Percentiles rank a stretch among this genome's conserved stretches.
Evolutionary conservation across 257 asterid species (phyloP).

Genomic region (Solanum etuberosum): DNA sequence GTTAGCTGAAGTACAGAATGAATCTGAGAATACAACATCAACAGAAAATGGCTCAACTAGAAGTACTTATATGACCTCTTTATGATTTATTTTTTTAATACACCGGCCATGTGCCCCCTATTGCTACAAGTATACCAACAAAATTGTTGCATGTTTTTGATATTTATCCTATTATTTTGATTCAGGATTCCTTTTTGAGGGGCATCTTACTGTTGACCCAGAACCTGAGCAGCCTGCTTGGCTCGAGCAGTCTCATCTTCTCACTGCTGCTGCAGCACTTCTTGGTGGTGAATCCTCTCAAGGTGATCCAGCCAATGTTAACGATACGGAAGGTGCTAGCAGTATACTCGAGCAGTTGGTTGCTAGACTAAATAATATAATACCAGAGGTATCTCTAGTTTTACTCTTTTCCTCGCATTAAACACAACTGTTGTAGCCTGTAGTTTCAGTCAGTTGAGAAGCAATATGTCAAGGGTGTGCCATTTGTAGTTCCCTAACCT

Average conservation of each 20-base stretch:
- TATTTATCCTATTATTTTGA: not conserved
- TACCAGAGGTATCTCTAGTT: slow-evolving; percentile 58
- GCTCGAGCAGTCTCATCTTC: slow-evolving; percentile 60
- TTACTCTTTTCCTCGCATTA: not conserved
- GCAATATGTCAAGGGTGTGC: not conserved
- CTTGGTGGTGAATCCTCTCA: slow-evolving; percentile 57
- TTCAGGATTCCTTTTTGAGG: slow-evolving; percentile 91
- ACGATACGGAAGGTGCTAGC: slow-evolving; percentile 29
- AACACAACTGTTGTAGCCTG: not conserved
- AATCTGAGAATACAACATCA: slow-evolving; percentile 27
- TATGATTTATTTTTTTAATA: not conserved
- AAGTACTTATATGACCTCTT: slow-evolving; percentile 27
- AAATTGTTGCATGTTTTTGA: not conserved
- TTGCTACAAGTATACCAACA: not conserved
- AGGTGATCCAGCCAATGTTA: slow-evolving; percentile 18
- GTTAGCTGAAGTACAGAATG: slow-evolving; percentile 40
- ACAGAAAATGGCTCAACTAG: slow-evolving; percentile 29
- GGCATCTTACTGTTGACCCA: slow-evolving; percentile 90
- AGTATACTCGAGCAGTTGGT: slow-evolving; percentile 39
- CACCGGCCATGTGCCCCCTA: not conserved
- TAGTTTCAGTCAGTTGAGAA: not conserved
- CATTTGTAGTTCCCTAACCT: not conserved
- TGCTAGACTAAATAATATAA: slow-evolving; percentile 47
- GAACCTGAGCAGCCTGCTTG: slow-evolving; percentile 94
- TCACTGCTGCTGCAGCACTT: slow-evolving; percentile 63